phyloP scores from a whole-genome alignment of 345 rosid genomes.

The Hevea brasiliensis region DNA sequence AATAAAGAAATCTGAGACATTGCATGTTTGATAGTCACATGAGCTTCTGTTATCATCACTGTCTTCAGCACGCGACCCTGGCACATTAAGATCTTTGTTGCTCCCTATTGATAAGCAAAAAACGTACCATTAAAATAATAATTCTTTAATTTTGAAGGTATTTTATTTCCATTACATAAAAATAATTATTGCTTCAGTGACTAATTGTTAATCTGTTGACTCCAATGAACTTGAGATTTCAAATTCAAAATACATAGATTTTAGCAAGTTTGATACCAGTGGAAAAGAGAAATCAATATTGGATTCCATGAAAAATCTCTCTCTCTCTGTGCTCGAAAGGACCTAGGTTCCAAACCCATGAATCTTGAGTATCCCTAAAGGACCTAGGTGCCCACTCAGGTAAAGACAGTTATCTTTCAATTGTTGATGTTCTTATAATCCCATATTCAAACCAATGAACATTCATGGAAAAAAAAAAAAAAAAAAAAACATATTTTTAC shows the following conservation, averaged over 20 bases:
- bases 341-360: background rate
- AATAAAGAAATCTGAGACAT: constrained; percentile 58
- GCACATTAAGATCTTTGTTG: constrained; percentile 25
- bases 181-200: background rate
- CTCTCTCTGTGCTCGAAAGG: background rate
- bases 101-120: constrained; percentile 24
- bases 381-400: no score
- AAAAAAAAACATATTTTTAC: no score
- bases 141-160: background rate
- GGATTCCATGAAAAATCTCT: background rate
- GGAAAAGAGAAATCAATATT: background rate
- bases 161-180: background rate
- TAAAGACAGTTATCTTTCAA: no score
- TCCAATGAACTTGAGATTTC: background rate
- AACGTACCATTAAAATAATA: background rate
- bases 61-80: constrained; percentile 36
- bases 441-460: no score
- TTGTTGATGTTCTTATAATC: no score
- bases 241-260: background rate
- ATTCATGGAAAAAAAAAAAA: no score
- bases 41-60: constrained; percentile 38
- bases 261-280: background rate
- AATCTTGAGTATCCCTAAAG: no score
- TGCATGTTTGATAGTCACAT: constrained; percentile 50
- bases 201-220: background rate